Conservation (phyloP, 257 asterid species). For the Voacanga thouarsii region DNA sequence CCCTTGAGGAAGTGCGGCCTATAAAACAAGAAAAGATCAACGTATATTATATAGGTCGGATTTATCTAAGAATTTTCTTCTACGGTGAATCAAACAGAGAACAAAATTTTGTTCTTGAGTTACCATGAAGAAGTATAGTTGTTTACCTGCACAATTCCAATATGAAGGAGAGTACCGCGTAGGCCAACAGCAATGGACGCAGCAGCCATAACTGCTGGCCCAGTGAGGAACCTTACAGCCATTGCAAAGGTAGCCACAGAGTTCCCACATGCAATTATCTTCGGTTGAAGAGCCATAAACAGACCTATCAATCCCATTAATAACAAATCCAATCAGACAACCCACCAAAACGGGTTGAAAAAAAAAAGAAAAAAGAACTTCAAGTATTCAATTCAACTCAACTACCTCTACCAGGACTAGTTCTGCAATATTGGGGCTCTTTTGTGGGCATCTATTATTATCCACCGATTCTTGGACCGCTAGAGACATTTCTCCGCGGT, state of each 20-base stretch:
- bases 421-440: background rate
- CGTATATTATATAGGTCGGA: background rate
- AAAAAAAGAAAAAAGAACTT: background rate
- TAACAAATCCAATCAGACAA: slow-evolving; percentile 22
- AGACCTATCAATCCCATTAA: slow-evolving; percentile 50
- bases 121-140: background rate
- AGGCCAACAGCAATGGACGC: slow-evolving; percentile 92
- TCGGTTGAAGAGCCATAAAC: slow-evolving; percentile 98
- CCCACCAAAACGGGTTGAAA: slow-evolving; percentile 12
- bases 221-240: slow-evolving; percentile 94
- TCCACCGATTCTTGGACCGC: slow-evolving; percentile 31
- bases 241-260: slow-evolving; percentile 87
- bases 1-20: slow-evolving; percentile 99
- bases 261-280: slow-evolving; percentile 95
- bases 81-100: too few species aligned
- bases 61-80: background rate
- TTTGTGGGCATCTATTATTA: slow-evolving; percentile 26
- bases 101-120: too few species aligned
- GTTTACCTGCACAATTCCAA: slow-evolving; percentile 89
- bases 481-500: slow-evolving; percentile 24
- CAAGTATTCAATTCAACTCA: slow-evolving; percentile 8
- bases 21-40: background rate
- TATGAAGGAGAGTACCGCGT: slow-evolving; percentile 89
- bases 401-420: slow-evolving; percentile 19
- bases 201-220: slow-evolving; percentile 98